Conservation (phyloP, 2,329 filamentous ascomycete species). For the Monosporascus sp. region DNA sequence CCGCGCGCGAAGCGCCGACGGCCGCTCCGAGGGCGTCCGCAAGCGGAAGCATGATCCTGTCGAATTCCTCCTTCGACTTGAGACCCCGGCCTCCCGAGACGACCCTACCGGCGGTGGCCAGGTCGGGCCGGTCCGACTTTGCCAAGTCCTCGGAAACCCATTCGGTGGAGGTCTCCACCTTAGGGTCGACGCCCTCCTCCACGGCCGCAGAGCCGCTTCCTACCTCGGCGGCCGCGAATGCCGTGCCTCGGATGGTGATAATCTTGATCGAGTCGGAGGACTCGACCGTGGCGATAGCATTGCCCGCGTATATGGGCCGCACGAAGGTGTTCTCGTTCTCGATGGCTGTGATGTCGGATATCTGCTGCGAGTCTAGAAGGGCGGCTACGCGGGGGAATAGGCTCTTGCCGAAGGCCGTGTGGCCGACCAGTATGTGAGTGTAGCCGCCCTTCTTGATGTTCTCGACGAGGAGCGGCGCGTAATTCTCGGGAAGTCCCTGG, state of each 20-base stretch:
- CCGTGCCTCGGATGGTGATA: slow-evolving; percentile 87
- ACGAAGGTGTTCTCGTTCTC: slow-evolving; percentile 92
- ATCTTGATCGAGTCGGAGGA: slow-evolving; percentile 81
- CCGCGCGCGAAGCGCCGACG: slow-evolving; percentile 88
- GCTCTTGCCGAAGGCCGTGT: slow-evolving; percentile 96
- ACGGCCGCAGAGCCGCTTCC: slow-evolving; percentile 70
- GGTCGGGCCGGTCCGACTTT: slow-evolving; percentile 89
- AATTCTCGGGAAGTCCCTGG: slow-evolving; percentile 88
- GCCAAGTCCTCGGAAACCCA: slow-evolving; percentile 93
- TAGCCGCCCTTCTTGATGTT: slow-evolving; percentile 96
- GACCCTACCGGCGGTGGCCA: slow-evolving; percentile 81
- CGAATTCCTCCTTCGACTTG: slow-evolving; percentile 98
- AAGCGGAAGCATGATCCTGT: slow-evolving; percentile 84
- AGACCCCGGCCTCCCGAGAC: slow-evolving; percentile 91
- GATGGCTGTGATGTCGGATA: slow-evolving; percentile 85
- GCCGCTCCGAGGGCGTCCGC: slow-evolving; percentile 93
- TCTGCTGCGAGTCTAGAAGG: slow-evolving; percentile 83
- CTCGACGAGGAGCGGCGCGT: slow-evolving; percentile 84
- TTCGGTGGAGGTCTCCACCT: slow-evolving; percentile 66
- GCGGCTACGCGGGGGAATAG: slow-evolving; percentile 87
- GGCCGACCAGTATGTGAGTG: slow-evolving; percentile 83
- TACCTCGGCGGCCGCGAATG: slow-evolving; percentile 71
- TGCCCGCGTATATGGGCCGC: slow-evolving; percentile 94
- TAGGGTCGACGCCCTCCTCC: slow-evolving; percentile 80
- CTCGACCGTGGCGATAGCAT: slow-evolving; percentile 93